Base-by-base conservation (phyloP, 2,329 filamentous ascomycete species). In the Karstenula rhodostoma region DNA sequence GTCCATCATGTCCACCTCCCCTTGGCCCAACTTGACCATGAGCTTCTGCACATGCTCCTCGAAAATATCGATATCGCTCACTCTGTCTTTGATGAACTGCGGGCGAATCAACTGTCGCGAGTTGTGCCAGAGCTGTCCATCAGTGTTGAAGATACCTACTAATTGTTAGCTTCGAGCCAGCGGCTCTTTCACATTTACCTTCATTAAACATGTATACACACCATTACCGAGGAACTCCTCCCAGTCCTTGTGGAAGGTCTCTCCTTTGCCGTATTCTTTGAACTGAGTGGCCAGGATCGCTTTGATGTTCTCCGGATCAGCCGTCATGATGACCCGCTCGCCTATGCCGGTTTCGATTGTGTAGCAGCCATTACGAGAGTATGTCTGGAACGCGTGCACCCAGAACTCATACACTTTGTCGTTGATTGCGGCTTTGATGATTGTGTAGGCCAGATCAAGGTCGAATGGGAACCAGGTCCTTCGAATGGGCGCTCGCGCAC, bases 241-340 rank as follows among this genome's bases (percentile, higher is more conserved):
- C 90, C 90, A 96, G 54, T 93, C 89, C 9, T 78, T 68, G 69
- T 94, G 89, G 79, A 96, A 96, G 23, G 82, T 78, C 63, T 87
- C 79, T 7, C 93, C 93, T 75, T 97, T 93, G 69, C 93, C 94
- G 73, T 89, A 97, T 72, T 96, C 91, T 43, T 80, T 79, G 73
- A 97, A 97, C 73, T 97, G 92, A 1, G 90, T 90, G 0, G 93
- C 91, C n/a, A 97, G 83, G 23, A 97, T 85, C 6, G 94, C 92
- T 77, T 97, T 96, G 81, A 96, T 90, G 73, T 97, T 97, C 71
- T 96, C 92, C 0, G 91, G 90, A 67, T 97, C 93, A 5, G 86
- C 86, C 0, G 94, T 97, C 71, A 95, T 84, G 60, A 96, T 76
- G 23, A 90, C 77, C n/a, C 91, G 86, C 50, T 85, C 83, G 1